Evolutionary conservation across 2,329 filamentous ascomycete genomes (phyloP), one percentile per base, ranked within the genome.

Genomic region (Diaporthe nobilis): DNA sequence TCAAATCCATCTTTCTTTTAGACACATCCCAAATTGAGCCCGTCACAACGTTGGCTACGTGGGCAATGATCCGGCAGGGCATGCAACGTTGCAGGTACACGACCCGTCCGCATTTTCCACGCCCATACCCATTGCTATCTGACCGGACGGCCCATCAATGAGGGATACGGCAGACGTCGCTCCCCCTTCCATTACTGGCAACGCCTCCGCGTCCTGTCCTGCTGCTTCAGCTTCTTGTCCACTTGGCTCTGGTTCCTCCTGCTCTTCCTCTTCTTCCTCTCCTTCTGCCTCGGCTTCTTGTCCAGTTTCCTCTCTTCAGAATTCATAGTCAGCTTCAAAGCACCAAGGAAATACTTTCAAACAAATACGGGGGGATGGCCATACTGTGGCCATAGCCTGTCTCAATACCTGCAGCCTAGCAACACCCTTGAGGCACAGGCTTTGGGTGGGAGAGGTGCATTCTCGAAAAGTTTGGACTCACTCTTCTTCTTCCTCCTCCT

Each of bases 11-110:
- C 53, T 6, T 10, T 22, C 15, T 25, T n/a, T 25, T 2, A 15
- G 17, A 2, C 6, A 15, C 7, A 6, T 2, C n/a, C n/a, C n/a
- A n/a, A n/a, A n/a, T n/a, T 34, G 34, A 34, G 8, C 12, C 4
- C n/a, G 12, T 20, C 12, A 20, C 1, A 13, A 25, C 22, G 22
- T 10, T 12, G 63, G 31, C 31, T 39, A 53, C 2, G 2, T 22
- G 6, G 34, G 28, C 5, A 73, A 47, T 12, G 60, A 67, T 1
- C 72, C 72, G 5, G 49, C 72, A 42, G 72, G 72, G 22, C 72
- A 73, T 10, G 60, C 60, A 67, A 31, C 72, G 17, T 73, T 20
- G 60, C 72, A 73, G 8, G 61, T 53, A 25, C 72, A 73, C 10
- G 39, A 47, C 1, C 72, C 72, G 4, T 73, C 72, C 17, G 47